Conservation (phyloP, 805 yeast genomes). For the Schizosaccharomyces japonicus region DNA sequence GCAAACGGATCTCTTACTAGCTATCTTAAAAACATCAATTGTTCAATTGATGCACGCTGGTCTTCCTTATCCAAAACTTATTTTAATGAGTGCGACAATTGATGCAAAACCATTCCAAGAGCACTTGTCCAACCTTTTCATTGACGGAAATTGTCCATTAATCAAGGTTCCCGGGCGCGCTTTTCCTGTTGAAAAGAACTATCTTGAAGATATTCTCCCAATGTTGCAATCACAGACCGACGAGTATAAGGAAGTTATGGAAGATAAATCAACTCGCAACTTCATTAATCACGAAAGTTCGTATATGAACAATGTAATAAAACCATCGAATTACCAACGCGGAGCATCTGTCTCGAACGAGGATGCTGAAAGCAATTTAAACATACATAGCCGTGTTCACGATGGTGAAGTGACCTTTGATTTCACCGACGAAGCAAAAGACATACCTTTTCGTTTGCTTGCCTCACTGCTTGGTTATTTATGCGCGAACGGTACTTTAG, state of each 20-base stretch:
- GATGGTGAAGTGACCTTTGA: too few species aligned
- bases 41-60: conserved; percentile 38
- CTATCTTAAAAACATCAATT: conserved; percentile 38
- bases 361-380: too few species aligned
- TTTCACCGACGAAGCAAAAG: too few species aligned
- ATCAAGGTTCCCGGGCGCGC: conserved; percentile 8
- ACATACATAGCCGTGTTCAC: too few species aligned
- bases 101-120: too few species aligned
- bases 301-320: too few species aligned
- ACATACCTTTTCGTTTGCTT: conserved; percentile 55
- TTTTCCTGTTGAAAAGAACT: conserved; percentile 64
- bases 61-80: conserved; percentile 35
- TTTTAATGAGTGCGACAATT: conserved; percentile 89
- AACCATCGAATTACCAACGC: too few species aligned
- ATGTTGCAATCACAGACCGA: neutral
- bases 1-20: conserved; percentile 67
- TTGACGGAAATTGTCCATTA: neutral
- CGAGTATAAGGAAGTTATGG: too few species aligned
- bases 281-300: conserved; percentile 34
- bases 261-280: conserved; percentile 66
- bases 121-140: conserved; percentile 50
- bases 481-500: too few species aligned
- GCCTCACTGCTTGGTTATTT: too few species aligned
- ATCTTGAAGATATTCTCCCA: conserved; percentile 70
- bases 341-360: conserved; percentile 62